Evolutionary conservation across 768 basidiomycete species (phyloP).

Genomic region (Lyophyllum atratum): DNA sequence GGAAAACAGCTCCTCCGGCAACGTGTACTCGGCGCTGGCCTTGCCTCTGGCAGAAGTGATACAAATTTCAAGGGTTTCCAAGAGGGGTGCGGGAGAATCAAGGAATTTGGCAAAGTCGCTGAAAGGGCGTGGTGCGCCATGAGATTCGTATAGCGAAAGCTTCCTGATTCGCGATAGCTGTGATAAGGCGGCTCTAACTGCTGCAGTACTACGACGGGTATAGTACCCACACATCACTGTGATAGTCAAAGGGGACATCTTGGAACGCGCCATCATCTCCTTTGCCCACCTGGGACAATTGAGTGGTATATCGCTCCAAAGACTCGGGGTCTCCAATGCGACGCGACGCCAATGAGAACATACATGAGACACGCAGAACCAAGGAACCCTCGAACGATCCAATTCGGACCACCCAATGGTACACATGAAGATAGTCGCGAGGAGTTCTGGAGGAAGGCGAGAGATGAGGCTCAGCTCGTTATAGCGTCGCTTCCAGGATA

Average conservation of each 20-base stretch:
- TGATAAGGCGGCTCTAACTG: background rate
- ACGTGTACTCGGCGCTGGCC: background rate
- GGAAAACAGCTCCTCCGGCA: background rate
- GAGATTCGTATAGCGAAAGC: background rate
- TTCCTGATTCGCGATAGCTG: background rate
- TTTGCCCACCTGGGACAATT: background rate
- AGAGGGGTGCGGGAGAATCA: background rate
- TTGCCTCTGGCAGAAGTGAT: background rate
- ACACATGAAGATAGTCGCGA: background rate
- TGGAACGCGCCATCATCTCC: background rate
- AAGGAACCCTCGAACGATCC: background rate
- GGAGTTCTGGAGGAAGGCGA: conserved; percentile 2
- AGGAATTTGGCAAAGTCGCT: background rate
- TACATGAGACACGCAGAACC: background rate
- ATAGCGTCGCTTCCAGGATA: background rate
- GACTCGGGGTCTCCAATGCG: background rate
- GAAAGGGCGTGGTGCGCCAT: too few species aligned
- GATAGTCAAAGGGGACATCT: background rate
- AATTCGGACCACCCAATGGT: background rate
- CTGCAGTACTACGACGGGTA: too few species aligned
- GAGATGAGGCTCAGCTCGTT: background rate
- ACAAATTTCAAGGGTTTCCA: background rate
- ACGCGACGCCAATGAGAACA: conserved; percentile 4
- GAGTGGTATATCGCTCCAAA: background rate
- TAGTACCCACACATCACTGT: background rate